Base-by-base conservation (phyloP, 2,329 filamentous ascomycete genomes). In the Cercospora citrullina region DNA sequence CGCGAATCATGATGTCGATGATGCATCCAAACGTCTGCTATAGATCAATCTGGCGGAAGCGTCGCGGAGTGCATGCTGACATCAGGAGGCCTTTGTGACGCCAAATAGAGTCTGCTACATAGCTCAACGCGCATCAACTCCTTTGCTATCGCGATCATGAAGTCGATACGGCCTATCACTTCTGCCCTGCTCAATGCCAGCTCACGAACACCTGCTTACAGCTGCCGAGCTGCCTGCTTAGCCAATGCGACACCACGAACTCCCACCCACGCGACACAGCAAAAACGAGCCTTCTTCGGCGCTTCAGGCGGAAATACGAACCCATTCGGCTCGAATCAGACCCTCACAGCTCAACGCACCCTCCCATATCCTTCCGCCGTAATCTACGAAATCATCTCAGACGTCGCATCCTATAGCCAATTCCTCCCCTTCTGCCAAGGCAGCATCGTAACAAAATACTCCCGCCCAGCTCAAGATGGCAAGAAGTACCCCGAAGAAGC, bases 341-440 rank as follows among this genome's bases (percentile, higher is more conserved):
- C 83, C 71, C 85, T 98, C 66, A 87, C 86, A 62, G 93, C 93
- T 10, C 85, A 86, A 21, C 91, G 93, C 69, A 90, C 86, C 4
- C 89, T 98, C 14, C 91, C 91, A 14, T 96, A 96, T 83, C 82
- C 89, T 0, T 83, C 88, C 33, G 75, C 80, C 4, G 84, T 87
- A 1, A 89, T 99, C 73, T 99, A 95, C 87, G 84, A 85, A 72
- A 86, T 97, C 64, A 94, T 99, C 79, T 89, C 93, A 81, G 93
- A 97, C 80, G 89, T 99, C 72, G 87, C 92, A 79, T 88, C 88
- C 71, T 99, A 99, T 86, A 84, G 86, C 42, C 79, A 84, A 72
- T 99, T 98, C 84, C 87, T 99, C n/a, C 95, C 95, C 10, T 97
- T 96, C 86, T 96, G 94, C 81, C 86, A 87, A 53, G 84, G 84